Percentiles rank a stretch among this genome's conserved stretches.
Evolutionary conservation across 345 rosid genomes (phyloP).

Genomic region (Geranium rotundifolium): DNA sequence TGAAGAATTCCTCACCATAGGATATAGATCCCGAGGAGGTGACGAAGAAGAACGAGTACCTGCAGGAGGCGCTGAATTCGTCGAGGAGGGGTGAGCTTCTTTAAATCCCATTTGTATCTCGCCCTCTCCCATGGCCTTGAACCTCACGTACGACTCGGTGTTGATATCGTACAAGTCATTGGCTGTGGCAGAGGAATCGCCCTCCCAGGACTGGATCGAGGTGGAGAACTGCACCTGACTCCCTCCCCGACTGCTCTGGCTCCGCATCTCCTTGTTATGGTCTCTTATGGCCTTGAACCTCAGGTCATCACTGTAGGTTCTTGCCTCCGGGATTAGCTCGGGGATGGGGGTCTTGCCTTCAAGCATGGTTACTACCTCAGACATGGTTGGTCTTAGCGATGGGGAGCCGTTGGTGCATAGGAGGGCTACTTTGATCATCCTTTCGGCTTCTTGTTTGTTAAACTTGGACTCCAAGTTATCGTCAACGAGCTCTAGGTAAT

Average conservation of each 20-base stretch:
- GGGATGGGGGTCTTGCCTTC: slow-evolving; percentile 18
- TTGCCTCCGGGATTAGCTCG: slow-evolving; percentile 14
- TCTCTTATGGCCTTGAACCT: slow-evolving; percentile 22
- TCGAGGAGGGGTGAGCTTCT: no score
- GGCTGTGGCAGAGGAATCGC: not conserved
- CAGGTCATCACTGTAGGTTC: slow-evolving; percentile 12
- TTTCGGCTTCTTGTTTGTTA: slow-evolving; percentile 20
- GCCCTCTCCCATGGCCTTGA: not conserved
- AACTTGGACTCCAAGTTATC: slow-evolving; percentile 13
- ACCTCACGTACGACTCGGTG: not conserved
- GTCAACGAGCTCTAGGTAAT: slow-evolving; percentile 23
- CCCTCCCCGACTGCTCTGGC: slow-evolving; percentile 1
- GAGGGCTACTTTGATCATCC: slow-evolving; percentile 28
- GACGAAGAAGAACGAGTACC: no score
- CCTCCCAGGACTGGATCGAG: not conserved
- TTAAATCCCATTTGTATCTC: not conserved
- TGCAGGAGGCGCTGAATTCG: no score
- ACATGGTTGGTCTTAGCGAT: slow-evolving; percentile 26
- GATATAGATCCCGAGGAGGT: no score
- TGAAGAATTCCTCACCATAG: no score
- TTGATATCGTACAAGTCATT: not conserved
- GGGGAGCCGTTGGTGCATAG: slow-evolving; percentile 31
- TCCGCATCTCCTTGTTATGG: slow-evolving; percentile 9
- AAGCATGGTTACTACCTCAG: slow-evolving; percentile 24
- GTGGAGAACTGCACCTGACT: slow-evolving; percentile 2